phyloP scores from a whole-genome alignment of 164 flowering plant genomes.

The Macadamia tetraphylla region DNA sequence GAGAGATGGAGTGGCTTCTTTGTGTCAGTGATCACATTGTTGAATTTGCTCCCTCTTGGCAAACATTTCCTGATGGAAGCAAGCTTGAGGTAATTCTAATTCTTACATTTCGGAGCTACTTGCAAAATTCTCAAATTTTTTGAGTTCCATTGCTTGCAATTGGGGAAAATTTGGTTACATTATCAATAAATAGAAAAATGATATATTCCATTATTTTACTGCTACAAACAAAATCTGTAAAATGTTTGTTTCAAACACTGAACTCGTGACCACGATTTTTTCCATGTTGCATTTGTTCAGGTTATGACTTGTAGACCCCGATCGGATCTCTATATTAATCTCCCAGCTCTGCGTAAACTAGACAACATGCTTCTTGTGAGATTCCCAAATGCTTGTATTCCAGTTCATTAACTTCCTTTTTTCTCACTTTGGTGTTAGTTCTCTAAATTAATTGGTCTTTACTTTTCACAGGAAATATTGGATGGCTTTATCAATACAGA shows the following conservation, averaged over 20 bases:
- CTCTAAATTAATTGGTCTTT: too few relatives aligned
- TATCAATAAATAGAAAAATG: too few relatives aligned
- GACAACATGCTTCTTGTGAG: constrained; percentile 96
- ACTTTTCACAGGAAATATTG: constrained; percentile 60
- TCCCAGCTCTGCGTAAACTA: constrained; percentile 86
- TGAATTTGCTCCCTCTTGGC: constrained; percentile 84
- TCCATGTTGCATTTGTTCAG: constrained; percentile 28
- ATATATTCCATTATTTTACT: too few relatives aligned
- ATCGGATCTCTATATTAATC: constrained; percentile 73
- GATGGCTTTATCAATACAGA: constrained; percentile 70
- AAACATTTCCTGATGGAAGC: constrained; percentile 82
- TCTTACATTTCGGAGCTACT: too few relatives aligned
- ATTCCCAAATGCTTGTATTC: neutral
- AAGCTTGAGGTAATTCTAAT: constrained; percentile 70
- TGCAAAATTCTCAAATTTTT: too few relatives aligned
- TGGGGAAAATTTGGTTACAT: too few relatives aligned
- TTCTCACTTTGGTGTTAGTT: too few relatives aligned
- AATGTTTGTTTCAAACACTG: neutral
- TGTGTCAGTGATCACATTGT: constrained; percentile 89
- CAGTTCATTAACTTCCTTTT: too few relatives aligned
- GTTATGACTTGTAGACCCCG: constrained; percentile 92
- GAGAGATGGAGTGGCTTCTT: constrained; percentile 94
- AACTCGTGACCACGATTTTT: neutral
- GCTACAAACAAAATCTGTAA: too few relatives aligned
- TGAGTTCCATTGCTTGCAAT: too few relatives aligned